Evolutionary conservation across 106 monocot species (phyloP).

Genomic region (Acorus gramineus): DNA sequence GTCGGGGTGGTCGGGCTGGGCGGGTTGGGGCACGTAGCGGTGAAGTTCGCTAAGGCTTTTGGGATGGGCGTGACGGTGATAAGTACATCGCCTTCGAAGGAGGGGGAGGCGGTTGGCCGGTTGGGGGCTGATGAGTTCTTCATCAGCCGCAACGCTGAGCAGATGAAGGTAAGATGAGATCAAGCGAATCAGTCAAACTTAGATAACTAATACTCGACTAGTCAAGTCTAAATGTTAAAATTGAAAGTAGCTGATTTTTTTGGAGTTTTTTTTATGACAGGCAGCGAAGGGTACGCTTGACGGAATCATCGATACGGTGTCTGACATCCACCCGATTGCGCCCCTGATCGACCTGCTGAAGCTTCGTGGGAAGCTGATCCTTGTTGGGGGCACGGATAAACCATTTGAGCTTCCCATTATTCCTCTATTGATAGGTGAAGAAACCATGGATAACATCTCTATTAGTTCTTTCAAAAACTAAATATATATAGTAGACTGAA

Average conservation of each 20-base stretch:
- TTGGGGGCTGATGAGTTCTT: no score
- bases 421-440: background rate
- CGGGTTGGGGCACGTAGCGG: background rate
- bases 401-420: background rate
- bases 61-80: background rate
- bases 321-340: background rate
- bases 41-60: background rate
- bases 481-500: no score
- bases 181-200: no score
- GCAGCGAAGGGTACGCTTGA: background rate
- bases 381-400: background rate
- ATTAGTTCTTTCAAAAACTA: background rate
- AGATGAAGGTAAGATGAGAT: no score
- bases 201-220: no score
- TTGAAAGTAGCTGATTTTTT: background rate
- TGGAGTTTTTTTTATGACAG: background rate
- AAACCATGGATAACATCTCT: background rate
- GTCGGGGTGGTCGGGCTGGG: constrained; percentile 1
- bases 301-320: constrained; percentile 4
- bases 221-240: background rate
- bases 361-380: constrained; percentile 2
- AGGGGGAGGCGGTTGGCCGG: constrained; percentile 3
- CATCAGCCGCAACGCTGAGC: no score
- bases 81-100: background rate
- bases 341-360: background rate